phyloP scores from a whole-genome alignment of 129 eudicot species.

The Artemisia annua region DNA sequence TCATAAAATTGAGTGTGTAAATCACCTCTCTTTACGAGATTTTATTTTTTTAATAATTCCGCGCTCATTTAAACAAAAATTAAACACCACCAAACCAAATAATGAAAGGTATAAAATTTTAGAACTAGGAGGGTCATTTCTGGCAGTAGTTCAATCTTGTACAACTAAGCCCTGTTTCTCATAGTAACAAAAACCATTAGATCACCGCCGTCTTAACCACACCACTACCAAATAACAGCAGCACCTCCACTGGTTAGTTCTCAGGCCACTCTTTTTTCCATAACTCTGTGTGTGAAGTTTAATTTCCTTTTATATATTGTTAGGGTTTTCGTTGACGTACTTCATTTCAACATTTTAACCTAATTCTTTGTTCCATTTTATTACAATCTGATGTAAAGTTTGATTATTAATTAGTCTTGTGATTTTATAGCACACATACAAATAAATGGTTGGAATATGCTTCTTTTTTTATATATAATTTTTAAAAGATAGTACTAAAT shows the following conservation, averaged over 20 bases:
- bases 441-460: no score
- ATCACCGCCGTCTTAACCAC: slow-evolving; percentile 25
- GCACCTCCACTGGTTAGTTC: slow-evolving; percentile 25
- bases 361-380: no score
- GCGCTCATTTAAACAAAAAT: no score
- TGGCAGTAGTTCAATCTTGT: slow-evolving; percentile 9
- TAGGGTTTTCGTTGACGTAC: slow-evolving; percentile 17
- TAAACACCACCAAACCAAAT: no score
- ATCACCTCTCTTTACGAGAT: no score
- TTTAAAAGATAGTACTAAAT: no score
- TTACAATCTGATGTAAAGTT: no score
- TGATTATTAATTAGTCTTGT: background rate
- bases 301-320: background rate
- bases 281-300: background rate
- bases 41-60: no score
- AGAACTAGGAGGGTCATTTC: slow-evolving; percentile 12
- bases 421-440: no score
- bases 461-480: no score
- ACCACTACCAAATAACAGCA: slow-evolving; percentile 1
- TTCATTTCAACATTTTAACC: background rate
- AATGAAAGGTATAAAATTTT: background rate
- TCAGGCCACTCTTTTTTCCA: background rate
- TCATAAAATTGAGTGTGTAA: no score
- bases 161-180: background rate
- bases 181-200: background rate